A percentile compares a stretch with the other conserved stretches of the same genome.
Evolutionary conservation across 257 asterid species (phyloP).

Genomic region (Solanum sejunctum): DNA sequence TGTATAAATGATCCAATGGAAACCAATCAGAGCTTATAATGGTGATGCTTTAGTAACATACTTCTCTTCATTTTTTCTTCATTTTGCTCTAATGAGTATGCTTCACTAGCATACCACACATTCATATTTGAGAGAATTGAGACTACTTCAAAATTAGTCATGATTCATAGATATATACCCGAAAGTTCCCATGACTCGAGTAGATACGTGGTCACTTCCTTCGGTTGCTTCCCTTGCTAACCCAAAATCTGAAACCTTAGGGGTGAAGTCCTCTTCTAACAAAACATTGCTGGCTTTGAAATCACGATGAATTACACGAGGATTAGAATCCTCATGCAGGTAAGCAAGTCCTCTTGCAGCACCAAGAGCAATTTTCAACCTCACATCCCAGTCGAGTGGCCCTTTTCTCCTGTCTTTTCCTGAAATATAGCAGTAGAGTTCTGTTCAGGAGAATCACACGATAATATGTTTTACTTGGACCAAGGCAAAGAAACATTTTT

Average conservation of each 20-base stretch:
- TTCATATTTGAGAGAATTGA: background rate
- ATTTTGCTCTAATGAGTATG: background rate
- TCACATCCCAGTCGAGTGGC: constrained; percentile 93
- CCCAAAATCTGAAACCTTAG: constrained; percentile 97
- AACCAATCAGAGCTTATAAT: background rate
- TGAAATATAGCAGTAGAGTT: constrained; percentile 22
- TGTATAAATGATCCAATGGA: background rate
- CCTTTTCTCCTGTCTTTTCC: constrained; percentile 49
- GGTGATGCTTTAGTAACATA: background rate
- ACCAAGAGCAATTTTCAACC: constrained; percentile 90
- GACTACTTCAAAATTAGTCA: background rate
- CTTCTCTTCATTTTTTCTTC: background rate
- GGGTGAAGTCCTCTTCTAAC: constrained; percentile 81
- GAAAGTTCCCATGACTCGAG: constrained; percentile 98
- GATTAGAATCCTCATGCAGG: constrained; percentile 96
- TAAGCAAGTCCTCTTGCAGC: constrained; percentile 97
- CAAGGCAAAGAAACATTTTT: background rate
- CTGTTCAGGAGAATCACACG: background rate
- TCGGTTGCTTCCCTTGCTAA: constrained; percentile 96
- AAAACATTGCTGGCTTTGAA: constrained; percentile 91
- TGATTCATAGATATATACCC: constrained; percentile 43
- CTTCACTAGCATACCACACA: background rate
- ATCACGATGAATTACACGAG: constrained; percentile 97
- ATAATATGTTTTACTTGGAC: background rate
- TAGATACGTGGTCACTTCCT: constrained; percentile 88